phyloP scores from a whole-genome alignment of 345 rosid genomes.

The Heritiera littoralis region DNA sequence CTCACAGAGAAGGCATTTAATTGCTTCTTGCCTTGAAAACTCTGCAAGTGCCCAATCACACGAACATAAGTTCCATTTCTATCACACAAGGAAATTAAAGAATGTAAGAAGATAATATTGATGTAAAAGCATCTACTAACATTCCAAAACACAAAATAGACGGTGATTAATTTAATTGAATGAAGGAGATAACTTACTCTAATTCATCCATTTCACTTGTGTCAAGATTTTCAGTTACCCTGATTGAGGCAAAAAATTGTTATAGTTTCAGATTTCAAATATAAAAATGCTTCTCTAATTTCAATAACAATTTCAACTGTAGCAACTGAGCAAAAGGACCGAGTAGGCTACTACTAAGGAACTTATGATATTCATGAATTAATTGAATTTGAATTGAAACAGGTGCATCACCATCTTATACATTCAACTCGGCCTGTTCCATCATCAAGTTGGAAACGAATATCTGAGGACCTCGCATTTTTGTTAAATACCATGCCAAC shows the following conservation, averaged over 20 bases:
- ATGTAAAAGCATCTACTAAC: background rate
- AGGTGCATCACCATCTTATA: constrained; percentile 65
- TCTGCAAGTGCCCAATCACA: constrained; percentile 74
- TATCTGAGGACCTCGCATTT: constrained; percentile 59
- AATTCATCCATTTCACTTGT: constrained; percentile 66
- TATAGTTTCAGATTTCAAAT: constrained; percentile 4
- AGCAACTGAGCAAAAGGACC: background rate
- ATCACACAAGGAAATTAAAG: constrained; percentile 16
- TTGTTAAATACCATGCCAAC: constrained; percentile 74
- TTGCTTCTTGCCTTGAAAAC: constrained; percentile 63
- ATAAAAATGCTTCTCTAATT: background rate
- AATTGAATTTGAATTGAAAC: constrained; percentile 15
- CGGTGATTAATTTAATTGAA: background rate
- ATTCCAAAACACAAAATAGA: background rate
- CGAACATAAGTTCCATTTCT: constrained; percentile 82
- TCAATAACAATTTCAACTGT: background rate
- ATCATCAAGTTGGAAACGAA: constrained; percentile 70
- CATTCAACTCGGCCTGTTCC: constrained; percentile 84
- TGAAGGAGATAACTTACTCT: constrained; percentile 41
- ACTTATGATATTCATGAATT: background rate
- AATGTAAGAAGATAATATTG: background rate
- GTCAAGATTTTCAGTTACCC: constrained; percentile 76
- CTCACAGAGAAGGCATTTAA: constrained; percentile 80
- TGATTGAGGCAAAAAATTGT: constrained; percentile 35
- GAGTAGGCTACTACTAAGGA: background rate